Evolutionary conservation across 116 monocot species (phyloP), one percentile per base, ranked within the genome.

Genomic region (Papilionanthe hybrid): DNA sequence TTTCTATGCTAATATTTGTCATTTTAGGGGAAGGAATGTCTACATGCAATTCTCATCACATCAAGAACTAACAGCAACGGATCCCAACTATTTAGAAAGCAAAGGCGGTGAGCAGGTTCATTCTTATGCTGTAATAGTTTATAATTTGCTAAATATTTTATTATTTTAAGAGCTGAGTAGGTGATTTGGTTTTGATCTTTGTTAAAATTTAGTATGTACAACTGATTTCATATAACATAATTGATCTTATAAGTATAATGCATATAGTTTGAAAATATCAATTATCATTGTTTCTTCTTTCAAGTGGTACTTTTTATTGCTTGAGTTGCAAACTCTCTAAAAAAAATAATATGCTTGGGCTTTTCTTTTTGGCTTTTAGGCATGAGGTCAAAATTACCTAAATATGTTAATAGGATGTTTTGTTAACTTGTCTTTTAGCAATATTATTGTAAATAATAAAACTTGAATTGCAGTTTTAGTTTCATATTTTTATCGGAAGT

Each of bases 11-110:
- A 80, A 25, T 4, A 55, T 75, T 19, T 72, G 9, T n/a, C 27
- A 65, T 80, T 78, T 71, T 66, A 88, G 88, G 83, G 88, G 88
- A 79, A 88, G 88, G 82, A 88, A 85, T 81, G 81, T 88, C 17
- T 88, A 88, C 55, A 82, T 85, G 77, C 88, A 88, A 50, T 88
- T 88, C 67, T 88, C 88, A 78, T 88, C 88, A 32, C 88, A 88
- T 78, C 88, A 88, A 75, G 88, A 88, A 76, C 75, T 88, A 9
- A 88, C 88, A 29, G 86, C 87, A 44, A 81, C 83, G 63, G 88
- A 88, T 29, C 88, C 85, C 57, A 85, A 72, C 29, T 29, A 80
- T 78, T 86, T 85, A 80, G 88, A 83, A 76, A 73, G 83, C 18
- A 88, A 88, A 78, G 47, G 67, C 44, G 88, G 74, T 30, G 88